A percentile compares a stretch with the other conserved stretches of the same genome.
Conservation (phyloP, 306 rosid genomes). For the Trifolium fragiferum region DNA sequence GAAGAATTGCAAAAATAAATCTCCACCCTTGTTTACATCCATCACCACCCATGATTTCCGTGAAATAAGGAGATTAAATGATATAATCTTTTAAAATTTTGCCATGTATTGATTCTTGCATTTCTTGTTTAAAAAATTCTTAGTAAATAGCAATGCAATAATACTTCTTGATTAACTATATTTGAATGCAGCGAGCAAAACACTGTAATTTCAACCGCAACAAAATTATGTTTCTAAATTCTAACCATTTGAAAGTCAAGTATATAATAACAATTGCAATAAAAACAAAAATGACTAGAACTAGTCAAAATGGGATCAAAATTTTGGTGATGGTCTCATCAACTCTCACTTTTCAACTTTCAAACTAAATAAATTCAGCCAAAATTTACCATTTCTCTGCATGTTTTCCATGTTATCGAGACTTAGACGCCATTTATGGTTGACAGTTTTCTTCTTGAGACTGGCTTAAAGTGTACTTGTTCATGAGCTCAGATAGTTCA, state of each 20-base stretch:
- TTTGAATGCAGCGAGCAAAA: background rate
- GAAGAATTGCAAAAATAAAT: too few relatives aligned
- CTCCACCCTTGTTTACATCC: too few relatives aligned
- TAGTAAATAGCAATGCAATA: too few relatives aligned
- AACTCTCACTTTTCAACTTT: background rate
- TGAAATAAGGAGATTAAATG: too few relatives aligned
- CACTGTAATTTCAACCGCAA: background rate
- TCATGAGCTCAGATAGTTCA: conserved; percentile 46
- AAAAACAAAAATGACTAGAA: background rate
- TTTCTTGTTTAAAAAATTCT: too few relatives aligned
- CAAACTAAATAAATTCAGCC: background rate
- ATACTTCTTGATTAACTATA: too few relatives aligned
- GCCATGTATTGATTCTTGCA: too few relatives aligned
- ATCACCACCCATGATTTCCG: too few relatives aligned
- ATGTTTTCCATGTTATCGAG: background rate
- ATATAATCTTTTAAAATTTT: too few relatives aligned
- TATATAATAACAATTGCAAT: background rate
- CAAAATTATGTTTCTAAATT: background rate
- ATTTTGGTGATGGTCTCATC: conserved; percentile 4
- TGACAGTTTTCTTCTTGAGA: conserved; percentile 25
- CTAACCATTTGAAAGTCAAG: background rate
- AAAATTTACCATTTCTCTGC: conserved; percentile 17
- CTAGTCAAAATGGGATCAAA: conserved; percentile 24
- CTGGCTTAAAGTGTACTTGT: conserved; percentile 26
- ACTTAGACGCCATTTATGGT: conserved; percentile 22